A percentile compares a stretch with the other conserved stretches of the same genome.
phyloP scores from a whole-genome alignment of 345 rosid species.

The Lepidium africanum region DNA sequence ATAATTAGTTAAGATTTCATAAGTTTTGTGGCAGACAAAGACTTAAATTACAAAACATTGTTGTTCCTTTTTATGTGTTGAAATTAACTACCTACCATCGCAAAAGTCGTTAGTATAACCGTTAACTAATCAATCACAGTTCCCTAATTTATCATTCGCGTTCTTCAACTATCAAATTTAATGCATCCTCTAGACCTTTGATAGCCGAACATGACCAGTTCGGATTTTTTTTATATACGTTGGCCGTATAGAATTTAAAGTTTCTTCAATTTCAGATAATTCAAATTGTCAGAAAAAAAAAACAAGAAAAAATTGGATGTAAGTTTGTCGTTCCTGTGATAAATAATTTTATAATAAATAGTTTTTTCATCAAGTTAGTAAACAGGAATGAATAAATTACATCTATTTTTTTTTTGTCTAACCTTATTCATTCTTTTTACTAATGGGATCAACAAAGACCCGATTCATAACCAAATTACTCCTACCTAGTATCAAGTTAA shows the following conservation, averaged over 20 bases:
- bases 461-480: too few relatives aligned
- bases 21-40: constrained; percentile 30
- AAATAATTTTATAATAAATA: too few relatives aligned
- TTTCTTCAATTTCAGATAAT: neutral
- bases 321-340: neutral
- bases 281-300: neutral
- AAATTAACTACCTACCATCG: constrained; percentile 9
- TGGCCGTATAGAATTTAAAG: neutral
- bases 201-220: neutral
- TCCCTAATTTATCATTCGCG: neutral
- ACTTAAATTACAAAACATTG: constrained; percentile 13
- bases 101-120: constrained; percentile 16
- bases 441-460: too few relatives aligned
- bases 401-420: too few relatives aligned
- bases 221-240: neutral
- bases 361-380: neutral
- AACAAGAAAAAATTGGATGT: neutral
- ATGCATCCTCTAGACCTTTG: neutral
- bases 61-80: constrained; percentile 1
- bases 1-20: constrained; percentile 20
- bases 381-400: neutral
- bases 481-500: too few relatives aligned
- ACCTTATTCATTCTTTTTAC: too few relatives aligned
- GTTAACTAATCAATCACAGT: constrained; percentile 9
- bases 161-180: neutral